Percentiles rank a stretch among this genome's conserved stretches.
Evolutionary conservation across 129 eudicot species (phyloP).

Genomic region (Centaurea solstitialis): DNA sequence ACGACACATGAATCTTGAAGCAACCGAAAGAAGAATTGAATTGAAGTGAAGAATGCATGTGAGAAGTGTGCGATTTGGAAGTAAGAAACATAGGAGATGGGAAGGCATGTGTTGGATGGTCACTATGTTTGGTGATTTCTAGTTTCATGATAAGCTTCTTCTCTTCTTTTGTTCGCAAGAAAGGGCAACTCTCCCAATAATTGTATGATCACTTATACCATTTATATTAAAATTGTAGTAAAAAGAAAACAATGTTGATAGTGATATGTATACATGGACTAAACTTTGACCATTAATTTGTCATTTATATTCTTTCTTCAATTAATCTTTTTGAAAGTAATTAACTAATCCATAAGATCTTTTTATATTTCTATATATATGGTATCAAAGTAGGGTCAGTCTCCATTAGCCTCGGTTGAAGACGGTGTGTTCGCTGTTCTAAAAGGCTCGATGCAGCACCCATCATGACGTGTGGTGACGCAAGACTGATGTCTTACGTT

Average conservation of each 20-base stretch:
- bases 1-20: background rate
- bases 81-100: background rate
- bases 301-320: too few species aligned
- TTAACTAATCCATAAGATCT: too few species aligned
- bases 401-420: too few species aligned
- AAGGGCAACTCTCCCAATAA: background rate
- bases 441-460: too few species aligned
- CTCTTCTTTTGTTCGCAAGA: background rate
- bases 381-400: too few species aligned
- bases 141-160: background rate
- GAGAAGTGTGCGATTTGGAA: conserved; percentile 1
- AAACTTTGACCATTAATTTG: too few species aligned
- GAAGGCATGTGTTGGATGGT: background rate
- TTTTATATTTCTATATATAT: too few species aligned
- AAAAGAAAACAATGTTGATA: background rate
- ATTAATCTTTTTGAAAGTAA: too few species aligned
- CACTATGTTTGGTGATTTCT: background rate
- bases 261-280: too few species aligned
- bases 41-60: background rate
- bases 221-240: background rate
- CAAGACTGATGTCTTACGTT: too few species aligned
- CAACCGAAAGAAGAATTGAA: background rate
- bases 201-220: background rate
- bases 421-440: too few species aligned
- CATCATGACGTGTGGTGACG: too few species aligned